These are phyloP conservation scores for Epichloe elymi DNA, from an alignment of 2,329 filamentous ascomycete genomes.

Conservation along the genomic window DNA sequence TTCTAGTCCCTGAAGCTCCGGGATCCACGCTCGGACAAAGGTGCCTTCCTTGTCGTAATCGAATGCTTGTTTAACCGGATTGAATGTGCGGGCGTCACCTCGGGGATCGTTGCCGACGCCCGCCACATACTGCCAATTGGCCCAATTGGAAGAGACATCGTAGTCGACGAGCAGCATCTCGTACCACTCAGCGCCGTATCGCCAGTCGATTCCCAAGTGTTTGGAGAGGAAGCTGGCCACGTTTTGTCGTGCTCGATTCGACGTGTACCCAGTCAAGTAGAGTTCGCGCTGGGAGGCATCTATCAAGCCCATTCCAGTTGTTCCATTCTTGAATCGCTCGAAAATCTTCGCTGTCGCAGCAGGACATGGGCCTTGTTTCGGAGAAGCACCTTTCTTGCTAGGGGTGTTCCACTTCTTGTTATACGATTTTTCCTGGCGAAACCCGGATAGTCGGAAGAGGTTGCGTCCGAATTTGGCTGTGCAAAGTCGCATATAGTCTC, in stretches of 20 bases:
- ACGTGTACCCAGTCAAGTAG: constrained; percentile 63
- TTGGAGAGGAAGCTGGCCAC: constrained; percentile 63
- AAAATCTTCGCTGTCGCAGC: constrained; percentile 35
- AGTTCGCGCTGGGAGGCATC: constrained; percentile 67
- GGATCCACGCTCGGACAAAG: constrained; percentile 63
- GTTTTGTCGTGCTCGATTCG: constrained; percentile 64
- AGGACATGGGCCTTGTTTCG: constrained; percentile 26
- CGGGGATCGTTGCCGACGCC: constrained; percentile 71
- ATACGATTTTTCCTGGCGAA: constrained; percentile 33
- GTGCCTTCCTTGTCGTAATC: constrained; percentile 60
- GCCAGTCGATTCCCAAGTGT: constrained; percentile 65
- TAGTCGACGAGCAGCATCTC: constrained; percentile 64
- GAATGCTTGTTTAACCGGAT: constrained; percentile 67
- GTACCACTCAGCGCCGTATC: constrained; percentile 72
- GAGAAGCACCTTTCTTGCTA: constrained; percentile 14
- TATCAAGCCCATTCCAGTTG: constrained; percentile 63
- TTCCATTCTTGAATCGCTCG: constrained; percentile 49
- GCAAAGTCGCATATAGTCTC: constrained; percentile 71
- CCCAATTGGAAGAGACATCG: constrained; percentile 65
- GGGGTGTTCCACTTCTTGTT: constrained; percentile 37
- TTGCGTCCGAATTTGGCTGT: constrained; percentile 53
- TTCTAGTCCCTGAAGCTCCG: constrained; percentile 46
- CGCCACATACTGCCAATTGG: constrained; percentile 71
- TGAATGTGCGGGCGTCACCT: constrained; percentile 60
- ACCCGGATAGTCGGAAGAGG: constrained; percentile 54